Percentiles rank a stretch among this genome's conserved stretches.
These are phyloP conservation scores for Ascochyta rabiei DNA, from an alignment of 2,329 filamentous ascomycete species.

Conservation along the genomic window DNA sequence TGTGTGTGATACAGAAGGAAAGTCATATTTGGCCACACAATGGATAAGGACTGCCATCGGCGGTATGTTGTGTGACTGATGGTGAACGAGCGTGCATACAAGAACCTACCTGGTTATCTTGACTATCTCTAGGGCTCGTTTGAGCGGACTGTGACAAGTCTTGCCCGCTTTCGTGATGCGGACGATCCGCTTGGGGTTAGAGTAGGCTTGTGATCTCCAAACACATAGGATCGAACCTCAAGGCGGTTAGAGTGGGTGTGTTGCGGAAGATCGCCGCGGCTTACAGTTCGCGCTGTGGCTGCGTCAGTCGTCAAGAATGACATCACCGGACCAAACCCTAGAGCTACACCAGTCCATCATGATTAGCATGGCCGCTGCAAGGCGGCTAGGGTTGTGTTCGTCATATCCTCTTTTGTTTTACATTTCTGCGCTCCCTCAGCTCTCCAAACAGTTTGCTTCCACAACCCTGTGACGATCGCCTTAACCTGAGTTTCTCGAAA, in stretches of 20 bases:
- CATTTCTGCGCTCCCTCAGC: not conserved
- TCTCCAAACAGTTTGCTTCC: not conserved
- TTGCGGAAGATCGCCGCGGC: constrained; percentile 17
- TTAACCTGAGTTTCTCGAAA: constrained; percentile 16
- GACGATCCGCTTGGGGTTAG: constrained; percentile 10
- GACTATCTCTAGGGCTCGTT: not conserved
- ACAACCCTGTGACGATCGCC: constrained; percentile 13
- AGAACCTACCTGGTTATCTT: not conserved
- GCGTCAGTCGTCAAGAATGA: constrained; percentile 10
- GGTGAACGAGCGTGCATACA: too few relatives aligned
- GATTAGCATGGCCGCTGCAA: constrained; percentile 16
- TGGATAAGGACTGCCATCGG: too few relatives aligned
- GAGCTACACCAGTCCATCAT: constrained; percentile 17
- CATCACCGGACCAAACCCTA: constrained; percentile 16
- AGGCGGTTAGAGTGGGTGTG: constrained; percentile 13
- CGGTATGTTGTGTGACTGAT: too few relatives aligned
- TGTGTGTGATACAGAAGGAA: too few relatives aligned
- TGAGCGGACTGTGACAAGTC: not conserved
- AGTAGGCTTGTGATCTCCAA: constrained; percentile 11
- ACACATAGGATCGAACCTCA: constrained; percentile 12
- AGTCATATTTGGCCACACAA: too few relatives aligned
- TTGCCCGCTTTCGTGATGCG: constrained; percentile 5
- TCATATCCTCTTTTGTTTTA: constrained; percentile 11
- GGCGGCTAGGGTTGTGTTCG: constrained; percentile 9
- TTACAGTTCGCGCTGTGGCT: constrained; percentile 15